Conservation (phyloP, 768 basidiomycete species). For the Auricularia sp. region DNA sequence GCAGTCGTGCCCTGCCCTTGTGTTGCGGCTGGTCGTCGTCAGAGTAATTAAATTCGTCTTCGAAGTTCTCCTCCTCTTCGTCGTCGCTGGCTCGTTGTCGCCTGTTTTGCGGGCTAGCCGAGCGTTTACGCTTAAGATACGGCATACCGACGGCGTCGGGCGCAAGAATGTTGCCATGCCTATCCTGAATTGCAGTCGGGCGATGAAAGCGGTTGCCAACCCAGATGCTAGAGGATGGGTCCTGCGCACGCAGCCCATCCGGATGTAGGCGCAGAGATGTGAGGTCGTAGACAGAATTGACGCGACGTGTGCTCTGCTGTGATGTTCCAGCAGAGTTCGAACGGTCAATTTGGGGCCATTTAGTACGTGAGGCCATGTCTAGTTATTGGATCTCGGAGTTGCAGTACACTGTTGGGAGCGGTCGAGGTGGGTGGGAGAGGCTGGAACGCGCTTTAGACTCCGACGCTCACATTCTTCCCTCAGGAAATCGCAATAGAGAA, state of each 20-base stretch:
- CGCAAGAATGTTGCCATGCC: neutral
- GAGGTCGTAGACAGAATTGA: conserved; percentile 15
- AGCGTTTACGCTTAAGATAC: neutral
- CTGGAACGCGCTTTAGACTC: no score
- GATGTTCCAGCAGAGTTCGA: no score
- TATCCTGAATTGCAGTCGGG: neutral
- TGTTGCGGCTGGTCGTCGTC: neutral
- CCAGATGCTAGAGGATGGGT: neutral
- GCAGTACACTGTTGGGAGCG: no score
- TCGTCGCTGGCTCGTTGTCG: neutral
- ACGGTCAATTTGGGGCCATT: no score
- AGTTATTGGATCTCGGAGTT: no score
- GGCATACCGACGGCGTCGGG: neutral
- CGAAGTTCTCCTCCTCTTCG: neutral
- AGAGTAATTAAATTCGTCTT: neutral
- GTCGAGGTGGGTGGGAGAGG: no score
- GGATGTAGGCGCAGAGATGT: neutral
- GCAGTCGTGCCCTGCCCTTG: neutral
- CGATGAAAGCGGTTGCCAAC: neutral
- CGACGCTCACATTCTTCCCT: no score
- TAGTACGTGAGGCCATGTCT: no score
- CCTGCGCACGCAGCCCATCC: neutral
- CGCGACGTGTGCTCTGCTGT: conserved; percentile 22
- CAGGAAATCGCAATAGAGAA: no score
- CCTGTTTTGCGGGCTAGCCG: neutral